Percentiles rank a stretch among this genome's conserved stretches.
Conservation (phyloP, 2,329 filamentous ascomycete genomes). For the Grosmannia clavigera region DNA sequence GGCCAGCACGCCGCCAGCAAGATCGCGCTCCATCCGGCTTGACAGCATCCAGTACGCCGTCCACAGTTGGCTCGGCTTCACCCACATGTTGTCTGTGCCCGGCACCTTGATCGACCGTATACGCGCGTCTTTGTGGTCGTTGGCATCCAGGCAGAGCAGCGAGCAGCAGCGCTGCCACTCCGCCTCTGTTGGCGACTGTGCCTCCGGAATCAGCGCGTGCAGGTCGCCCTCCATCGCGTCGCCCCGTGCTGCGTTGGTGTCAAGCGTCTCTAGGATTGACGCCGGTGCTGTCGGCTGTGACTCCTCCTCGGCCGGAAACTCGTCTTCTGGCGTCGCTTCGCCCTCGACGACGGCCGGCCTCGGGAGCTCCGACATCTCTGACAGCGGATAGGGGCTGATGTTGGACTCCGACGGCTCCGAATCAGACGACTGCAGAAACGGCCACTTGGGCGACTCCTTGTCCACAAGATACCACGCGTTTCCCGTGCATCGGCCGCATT, state of each 20-base stretch:
- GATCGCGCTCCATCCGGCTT: slow-evolving; percentile 9
- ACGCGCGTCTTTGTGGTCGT: slow-evolving; percentile 11
- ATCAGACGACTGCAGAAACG: not conserved
- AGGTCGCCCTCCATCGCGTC: slow-evolving; percentile 13
- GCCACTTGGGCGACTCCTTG: not conserved
- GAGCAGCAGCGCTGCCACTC: slow-evolving; percentile 12
- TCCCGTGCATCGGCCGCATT: not conserved
- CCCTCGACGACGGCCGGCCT: not conserved
- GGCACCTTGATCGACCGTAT: slow-evolving; percentile 11
- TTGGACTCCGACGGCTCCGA: not conserved
- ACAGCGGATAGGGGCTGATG: too few relatives aligned
- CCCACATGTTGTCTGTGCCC: slow-evolving; percentile 11
- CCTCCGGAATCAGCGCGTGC: slow-evolving; percentile 11
- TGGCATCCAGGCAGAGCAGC: slow-evolving; percentile 10
- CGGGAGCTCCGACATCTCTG: too few relatives aligned
- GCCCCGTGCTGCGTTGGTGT: slow-evolving; percentile 12
- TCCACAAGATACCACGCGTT: not conserved
- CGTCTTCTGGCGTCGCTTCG: not conserved
- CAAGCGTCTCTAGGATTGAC: slow-evolving; percentile 11
- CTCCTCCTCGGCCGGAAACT: not conserved
- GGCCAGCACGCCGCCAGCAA: slow-evolving; percentile 13
- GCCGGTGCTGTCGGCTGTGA: not conserved
- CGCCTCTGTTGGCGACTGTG: slow-evolving; percentile 7
- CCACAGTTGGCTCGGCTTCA: slow-evolving; percentile 14
- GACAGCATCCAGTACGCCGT: slow-evolving; percentile 15